Base-by-base conservation (phyloP, 805 yeast species). In the Metschnikowia sp. region DNA sequence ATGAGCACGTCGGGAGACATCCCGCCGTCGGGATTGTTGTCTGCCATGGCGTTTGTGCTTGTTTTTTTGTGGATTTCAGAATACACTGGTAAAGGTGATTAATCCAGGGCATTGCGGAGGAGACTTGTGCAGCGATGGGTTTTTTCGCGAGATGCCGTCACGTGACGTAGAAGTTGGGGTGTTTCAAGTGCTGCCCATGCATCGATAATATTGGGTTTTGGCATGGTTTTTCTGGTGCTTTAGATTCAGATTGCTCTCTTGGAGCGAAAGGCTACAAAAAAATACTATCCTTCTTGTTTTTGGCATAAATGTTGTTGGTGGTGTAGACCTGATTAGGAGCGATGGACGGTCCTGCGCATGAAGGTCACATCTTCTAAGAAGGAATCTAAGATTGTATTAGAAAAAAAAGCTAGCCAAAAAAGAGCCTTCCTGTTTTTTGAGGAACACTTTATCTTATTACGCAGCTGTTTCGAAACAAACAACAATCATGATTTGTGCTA, bases 11-110 rank as follows among this genome's bases (percentile, higher is more conserved):
- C 74, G 31, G 55, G 47, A 33, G 68, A 53, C 31, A 54, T 46
- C 36, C 70, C 75, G 30, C 74, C 76, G 46, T 70, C 73, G 46
- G 75, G 74, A 45, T 70, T 67, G 45, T 60, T 60, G 40, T 59
- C 64, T 12, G 63, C 36, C 71, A 66, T 66, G 34, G 8, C 22
- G 13, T 10, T 10, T 12, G 22, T 11, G 18, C 7, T 13, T 30
- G 0, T 34, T n/a, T 8, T 11, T 6, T 9, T 1, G 22, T 2
- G 3, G 2, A 19, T 3, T 19, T 4, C 3, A 19, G 22, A 19
- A 19, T 22, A 22, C 6, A 22, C 22, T 22, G 22, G 4, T 22
- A 6, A 22, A 22, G 22, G 22, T 22, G 22, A 19, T 19, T 3
- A 22, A 22, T 22, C 22, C 2, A 4, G 2, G 22, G 6, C 22